Evolutionary conservation across 2,329 filamentous ascomycete species (phyloP).

Genomic region (Epichloe glyceriae): DNA sequence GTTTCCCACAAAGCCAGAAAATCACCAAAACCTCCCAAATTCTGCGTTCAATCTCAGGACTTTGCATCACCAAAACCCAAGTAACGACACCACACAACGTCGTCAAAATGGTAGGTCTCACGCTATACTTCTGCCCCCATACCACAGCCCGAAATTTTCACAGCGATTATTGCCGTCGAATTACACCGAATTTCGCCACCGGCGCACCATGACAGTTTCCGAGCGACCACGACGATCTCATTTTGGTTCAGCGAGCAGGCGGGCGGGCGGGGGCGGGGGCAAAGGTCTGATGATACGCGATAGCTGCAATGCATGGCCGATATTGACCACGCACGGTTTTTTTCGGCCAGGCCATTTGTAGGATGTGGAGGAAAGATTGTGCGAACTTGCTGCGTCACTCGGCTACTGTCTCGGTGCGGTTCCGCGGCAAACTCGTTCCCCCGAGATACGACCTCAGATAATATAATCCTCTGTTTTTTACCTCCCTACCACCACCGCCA

Average conservation of each 20-base stretch:
- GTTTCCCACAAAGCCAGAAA: slow-evolving; percentile 32
- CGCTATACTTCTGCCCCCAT: slow-evolving; percentile 8
- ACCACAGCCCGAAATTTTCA: slow-evolving; percentile 1
- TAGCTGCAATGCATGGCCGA: not conserved
- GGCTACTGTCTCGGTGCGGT: not conserved
- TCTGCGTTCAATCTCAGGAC: slow-evolving; percentile 20
- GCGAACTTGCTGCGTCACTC: not conserved
- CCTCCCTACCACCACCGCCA: not conserved
- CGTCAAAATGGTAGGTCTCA: slow-evolving; percentile 36
- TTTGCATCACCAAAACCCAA: slow-evolving; percentile 30
- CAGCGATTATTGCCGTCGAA: slow-evolving; percentile 1
- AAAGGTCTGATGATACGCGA: not conserved
- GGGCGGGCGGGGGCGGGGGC: not conserved
- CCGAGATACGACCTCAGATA: not conserved
- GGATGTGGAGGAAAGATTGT: no score
- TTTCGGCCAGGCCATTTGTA: no score
- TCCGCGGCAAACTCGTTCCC: not conserved
- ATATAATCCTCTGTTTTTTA: not conserved
- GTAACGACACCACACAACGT: slow-evolving; percentile 29
- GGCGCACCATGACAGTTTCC: slow-evolving; percentile 19
- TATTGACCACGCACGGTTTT: not conserved
- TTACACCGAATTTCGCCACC: slow-evolving; percentile 11
- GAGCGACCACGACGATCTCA: not conserved
- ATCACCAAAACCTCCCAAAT: slow-evolving; percentile 31
- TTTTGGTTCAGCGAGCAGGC: not conserved